Base-by-base conservation (phyloP, 2,329 filamentous ascomycete genomes). In the Mollisiaceae sp. region DNA sequence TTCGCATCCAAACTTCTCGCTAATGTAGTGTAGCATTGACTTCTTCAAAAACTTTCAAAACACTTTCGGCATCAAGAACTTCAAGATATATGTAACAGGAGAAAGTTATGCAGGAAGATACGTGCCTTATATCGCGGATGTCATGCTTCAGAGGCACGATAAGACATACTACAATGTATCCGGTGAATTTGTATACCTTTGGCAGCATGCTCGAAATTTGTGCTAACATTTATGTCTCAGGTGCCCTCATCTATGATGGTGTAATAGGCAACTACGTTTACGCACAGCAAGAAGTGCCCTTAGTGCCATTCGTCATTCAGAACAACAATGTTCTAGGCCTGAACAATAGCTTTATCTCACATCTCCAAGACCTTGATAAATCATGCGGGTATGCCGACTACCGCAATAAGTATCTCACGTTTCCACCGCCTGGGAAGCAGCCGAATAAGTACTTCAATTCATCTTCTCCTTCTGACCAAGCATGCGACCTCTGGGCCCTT, bases 21-120 rank as follows among this genome's bases (percentile, higher is more conserved):
- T 50, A n/a, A 50, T 8, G n/a, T 50, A 11, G 20, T 11, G 18
- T 50, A 50, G 45, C 66, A 76, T 79, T 3, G 80, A 81, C 2
- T 85, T 83, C 72, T 83, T 78, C 78, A 82, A 82, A 75, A 84
- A 85, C 67, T 87, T 87, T 69, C 75, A 85, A 47, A 79, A 84
- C 39, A 80, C 80, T 8, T 88, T 87, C 70, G 79, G 80, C n/a
- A 73, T 85, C 63, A 78, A 84, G 35, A 79, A 80, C n/a, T 81
- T 79, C 71, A 83, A 84, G 68, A 81, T 85, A 0, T 86, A 85
- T 68, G 72, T 86, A 36, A 82, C 84, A 2, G 84, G 84, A 62
- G 84, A 87, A 69, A 81, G 79, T 2, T 86, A 86, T 71, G 83
- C 81, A 2, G 83, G 81, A 22, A 78, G 76, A 68, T 87, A 86